Conservation (phyloP, 768 basidiomycete species). For the Termitomyces sp. region DNA sequence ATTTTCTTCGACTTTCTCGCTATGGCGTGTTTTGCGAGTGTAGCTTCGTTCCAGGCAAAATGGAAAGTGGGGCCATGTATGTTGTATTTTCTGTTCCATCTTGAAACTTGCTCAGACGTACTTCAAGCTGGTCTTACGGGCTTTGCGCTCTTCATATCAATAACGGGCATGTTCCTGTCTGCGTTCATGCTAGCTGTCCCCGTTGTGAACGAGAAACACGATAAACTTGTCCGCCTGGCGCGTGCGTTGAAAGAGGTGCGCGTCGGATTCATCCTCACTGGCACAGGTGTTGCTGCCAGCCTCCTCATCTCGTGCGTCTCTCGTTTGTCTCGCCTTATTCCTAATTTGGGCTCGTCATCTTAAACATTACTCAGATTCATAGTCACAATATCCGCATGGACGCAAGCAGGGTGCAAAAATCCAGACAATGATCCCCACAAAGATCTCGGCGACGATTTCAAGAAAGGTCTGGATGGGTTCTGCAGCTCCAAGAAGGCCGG, state of each 20-base stretch:
- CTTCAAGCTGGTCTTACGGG: constrained; percentile 77
- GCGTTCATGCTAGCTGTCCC: constrained; percentile 74
- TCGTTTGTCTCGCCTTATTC: constrained; percentile 1
- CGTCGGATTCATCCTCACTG: constrained; percentile 80
- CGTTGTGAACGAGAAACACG: constrained; percentile 81
- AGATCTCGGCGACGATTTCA: constrained; percentile 60
- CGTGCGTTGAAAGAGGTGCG: constrained; percentile 81
- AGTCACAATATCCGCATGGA: constrained; percentile 82
- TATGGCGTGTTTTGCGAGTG: constrained; percentile 88
- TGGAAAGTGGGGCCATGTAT: constrained; percentile 83
- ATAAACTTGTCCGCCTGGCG: constrained; percentile 74
- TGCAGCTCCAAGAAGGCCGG: constrained; percentile 92
- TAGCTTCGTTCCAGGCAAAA: constrained; percentile 85
- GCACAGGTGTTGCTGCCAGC: constrained; percentile 59
- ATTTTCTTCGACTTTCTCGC: constrained; percentile 92
- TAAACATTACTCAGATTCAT: constrained; percentile 48
- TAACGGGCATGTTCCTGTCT: constrained; percentile 71
- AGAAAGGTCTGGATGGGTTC: constrained; percentile 71
- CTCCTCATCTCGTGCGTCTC: constrained; percentile 73
- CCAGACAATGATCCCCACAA: constrained; percentile 77
- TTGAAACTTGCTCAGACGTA: background rate
- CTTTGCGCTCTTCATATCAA: constrained; percentile 79
- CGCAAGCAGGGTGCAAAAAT: constrained; percentile 87
- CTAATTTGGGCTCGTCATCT: background rate
- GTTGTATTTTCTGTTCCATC: constrained; percentile 29